Percentiles rank a stretch among this genome's conserved stretches.
phyloP scores from a whole-genome alignment of 2,329 filamentous ascomycete species.

The Penicillium sp. region DNA sequence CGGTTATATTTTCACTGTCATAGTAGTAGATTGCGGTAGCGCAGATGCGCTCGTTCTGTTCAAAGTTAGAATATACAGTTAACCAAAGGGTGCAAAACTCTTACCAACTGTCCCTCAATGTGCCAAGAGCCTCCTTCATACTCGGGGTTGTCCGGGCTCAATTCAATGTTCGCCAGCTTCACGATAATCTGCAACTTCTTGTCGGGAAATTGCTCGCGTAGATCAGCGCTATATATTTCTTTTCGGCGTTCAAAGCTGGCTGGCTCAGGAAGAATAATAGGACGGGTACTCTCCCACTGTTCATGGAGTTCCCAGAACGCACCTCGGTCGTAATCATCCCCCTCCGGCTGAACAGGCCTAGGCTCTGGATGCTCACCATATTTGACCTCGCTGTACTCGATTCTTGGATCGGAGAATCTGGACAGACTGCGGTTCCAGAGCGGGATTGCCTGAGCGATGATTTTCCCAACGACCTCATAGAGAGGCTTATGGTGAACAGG shows the following conservation, averaged over 20 bases:
- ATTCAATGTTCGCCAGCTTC: conserved; percentile 21
- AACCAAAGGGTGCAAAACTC: neutral
- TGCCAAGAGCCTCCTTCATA: conserved; percentile 21
- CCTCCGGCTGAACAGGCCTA: neutral
- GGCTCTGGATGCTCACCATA: conserved; percentile 13
- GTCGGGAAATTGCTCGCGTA: conserved; percentile 32
- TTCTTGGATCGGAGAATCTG: conserved; percentile 6
- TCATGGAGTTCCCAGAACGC: neutral
- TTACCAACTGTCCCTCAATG: conserved; percentile 22
- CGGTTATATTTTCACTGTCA: conserved; percentile 61
- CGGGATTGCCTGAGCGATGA: conserved; percentile 44
- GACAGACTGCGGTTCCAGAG: conserved; percentile 46
- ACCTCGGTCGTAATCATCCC: neutral
- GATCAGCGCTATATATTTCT: conserved; percentile 4
- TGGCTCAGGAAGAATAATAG: neutral
- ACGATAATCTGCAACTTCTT: conserved; percentile 35
- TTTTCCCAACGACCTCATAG: conserved; percentile 39
- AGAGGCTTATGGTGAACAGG: conserved; percentile 35
- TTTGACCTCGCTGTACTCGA: conserved; percentile 10
- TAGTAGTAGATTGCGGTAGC: conserved; percentile 67
- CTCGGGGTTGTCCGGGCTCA: conserved; percentile 16
- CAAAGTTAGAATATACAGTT: conserved; percentile 48
- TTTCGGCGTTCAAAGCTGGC: neutral
- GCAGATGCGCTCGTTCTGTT: conserved; percentile 62
- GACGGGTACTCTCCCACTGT: neutral